These are phyloP conservation scores for Podila epigama DNA, from an alignment of 192 early-diverging fungal species.

Conservation along the genomic window DNA sequence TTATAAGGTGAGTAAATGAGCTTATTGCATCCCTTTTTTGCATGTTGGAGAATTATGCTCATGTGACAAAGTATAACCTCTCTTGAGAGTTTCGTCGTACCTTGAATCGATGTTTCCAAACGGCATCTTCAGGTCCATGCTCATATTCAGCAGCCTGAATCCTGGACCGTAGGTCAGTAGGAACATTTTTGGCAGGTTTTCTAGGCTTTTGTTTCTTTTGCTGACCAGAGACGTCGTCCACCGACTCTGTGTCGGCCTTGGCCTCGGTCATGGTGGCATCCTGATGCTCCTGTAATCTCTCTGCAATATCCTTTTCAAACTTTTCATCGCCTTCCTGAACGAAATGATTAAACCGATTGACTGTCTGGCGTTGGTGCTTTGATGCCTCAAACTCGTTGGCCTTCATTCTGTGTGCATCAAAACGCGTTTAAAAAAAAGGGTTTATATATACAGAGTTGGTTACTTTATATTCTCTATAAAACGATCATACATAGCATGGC, in stretches of 20 bases:
- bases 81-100: constrained; percentile 1
- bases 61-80: neutral
- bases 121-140: constrained; percentile 14
- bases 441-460: neutral
- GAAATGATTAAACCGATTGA: constrained; percentile 69
- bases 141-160: constrained; percentile 40
- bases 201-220: constrained; percentile 48
- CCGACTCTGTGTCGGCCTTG: neutral
- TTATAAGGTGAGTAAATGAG: no score
- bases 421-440: neutral
- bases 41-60: neutral
- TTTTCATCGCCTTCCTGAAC: constrained; percentile 51
- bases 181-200: constrained; percentile 28
- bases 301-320: constrained; percentile 34
- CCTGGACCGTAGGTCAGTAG: constrained; percentile 27
- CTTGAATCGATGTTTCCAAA: constrained; percentile 46
- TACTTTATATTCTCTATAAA: neutral
- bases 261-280: constrained; percentile 22
- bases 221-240: neutral
- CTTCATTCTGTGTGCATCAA: constrained; percentile 51
- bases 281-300: constrained; percentile 10
- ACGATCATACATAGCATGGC: neutral
- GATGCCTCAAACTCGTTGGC: constrained; percentile 59
- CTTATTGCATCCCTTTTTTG: no score
- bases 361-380: constrained; percentile 72